phyloP scores from a whole-genome alignment of 1,139 yeast species.

The Kodamaea sp. region DNA sequence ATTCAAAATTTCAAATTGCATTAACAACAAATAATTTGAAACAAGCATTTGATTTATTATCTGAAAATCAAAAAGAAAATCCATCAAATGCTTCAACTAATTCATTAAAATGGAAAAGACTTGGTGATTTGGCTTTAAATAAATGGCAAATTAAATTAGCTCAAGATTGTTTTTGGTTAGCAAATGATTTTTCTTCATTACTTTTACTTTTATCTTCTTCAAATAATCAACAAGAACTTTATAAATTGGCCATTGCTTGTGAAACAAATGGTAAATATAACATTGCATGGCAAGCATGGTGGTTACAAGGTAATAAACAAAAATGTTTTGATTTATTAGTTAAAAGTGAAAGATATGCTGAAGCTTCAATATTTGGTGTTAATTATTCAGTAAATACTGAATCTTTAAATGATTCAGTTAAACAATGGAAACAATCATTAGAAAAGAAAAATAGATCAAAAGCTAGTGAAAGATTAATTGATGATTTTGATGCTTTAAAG shows the following conservation, averaged over 20 bases:
- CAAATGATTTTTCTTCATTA: slow-evolving; percentile 79
- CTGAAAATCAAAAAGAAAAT: slow-evolving; percentile 49
- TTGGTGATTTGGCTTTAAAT: slow-evolving; percentile 82
- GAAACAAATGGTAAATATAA: slow-evolving; percentile 74
- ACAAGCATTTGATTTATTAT: slow-evolving; percentile 72
- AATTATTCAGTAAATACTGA: slow-evolving; percentile 61
- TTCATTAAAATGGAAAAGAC: slow-evolving; percentile 73
- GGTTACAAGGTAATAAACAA: slow-evolving; percentile 74
- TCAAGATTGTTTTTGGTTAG: slow-evolving; percentile 71
- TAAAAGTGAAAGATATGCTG: slow-evolving; percentile 70
- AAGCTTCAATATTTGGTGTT: slow-evolving; percentile 77
- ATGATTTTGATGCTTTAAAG: slow-evolving; percentile 30
- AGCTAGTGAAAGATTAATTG: slow-evolving; percentile 58
- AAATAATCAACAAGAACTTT: slow-evolving; percentile 60
- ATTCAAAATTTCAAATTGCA: slow-evolving; percentile 72
- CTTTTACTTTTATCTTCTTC: slow-evolving; percentile 80
- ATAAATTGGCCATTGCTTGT: slow-evolving; percentile 61
- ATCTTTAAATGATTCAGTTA: slow-evolving; percentile 45
- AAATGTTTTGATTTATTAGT: slow-evolving; percentile 65
- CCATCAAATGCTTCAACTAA: slow-evolving; percentile 34
- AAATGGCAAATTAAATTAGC: slow-evolving; percentile 83
- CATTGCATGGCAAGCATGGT: slow-evolving; percentile 87
- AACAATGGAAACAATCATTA: slow-evolving; percentile 65
- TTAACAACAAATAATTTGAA: slow-evolving; percentile 69
- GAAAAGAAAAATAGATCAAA: slow-evolving; percentile 47